Evolutionary conservation across 2,329 filamentous ascomycete species (phyloP).

Genomic region (Fusarium torreyae): DNA sequence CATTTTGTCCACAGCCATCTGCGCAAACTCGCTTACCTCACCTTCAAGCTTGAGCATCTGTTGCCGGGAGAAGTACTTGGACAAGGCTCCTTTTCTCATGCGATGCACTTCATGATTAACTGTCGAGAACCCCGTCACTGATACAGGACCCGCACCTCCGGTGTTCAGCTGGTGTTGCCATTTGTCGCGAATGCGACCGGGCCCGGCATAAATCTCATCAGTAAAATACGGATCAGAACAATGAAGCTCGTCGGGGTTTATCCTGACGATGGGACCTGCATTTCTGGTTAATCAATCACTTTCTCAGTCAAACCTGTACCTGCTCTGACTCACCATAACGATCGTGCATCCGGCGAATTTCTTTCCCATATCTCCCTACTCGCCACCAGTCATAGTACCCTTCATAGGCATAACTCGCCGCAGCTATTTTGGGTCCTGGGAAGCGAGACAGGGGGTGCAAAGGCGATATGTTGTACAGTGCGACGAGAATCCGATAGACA

Average conservation of each 20-base stretch:
- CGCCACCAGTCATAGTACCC: constrained; percentile 57
- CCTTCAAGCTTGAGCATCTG: constrained; percentile 51
- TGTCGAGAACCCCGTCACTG: constrained; percentile 33
- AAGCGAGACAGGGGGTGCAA: constrained; percentile 57
- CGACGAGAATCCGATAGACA: constrained; percentile 49
- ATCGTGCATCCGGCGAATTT: constrained; percentile 57
- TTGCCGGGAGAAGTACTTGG: constrained; percentile 55
- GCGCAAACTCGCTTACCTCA: constrained; percentile 46
- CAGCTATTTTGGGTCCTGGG: constrained; percentile 57
- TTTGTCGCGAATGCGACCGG: constrained; percentile 49
- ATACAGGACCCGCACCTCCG: constrained; percentile 24
- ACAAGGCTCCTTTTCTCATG: constrained; percentile 50
- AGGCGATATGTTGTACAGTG: constrained; percentile 58
- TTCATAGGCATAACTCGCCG: constrained; percentile 56
- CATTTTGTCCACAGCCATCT: constrained; percentile 52
- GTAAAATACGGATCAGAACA: constrained; percentile 55
- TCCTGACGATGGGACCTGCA: constrained; percentile 56
- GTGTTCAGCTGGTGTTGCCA: constrained; percentile 42
- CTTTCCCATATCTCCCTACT: constrained; percentile 54
- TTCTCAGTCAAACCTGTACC: fast-evolving
- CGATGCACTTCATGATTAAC: constrained; percentile 54
- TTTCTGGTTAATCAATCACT: not conserved
- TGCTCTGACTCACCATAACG: constrained; percentile 51
- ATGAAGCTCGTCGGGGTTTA: constrained; percentile 59
- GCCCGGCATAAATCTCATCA: constrained; percentile 57